Evolutionary conservation across 352 stramenopile species (phyloP), one percentile per base, ranked within the genome.

Genomic region (Globisporangium emineosum): DNA sequence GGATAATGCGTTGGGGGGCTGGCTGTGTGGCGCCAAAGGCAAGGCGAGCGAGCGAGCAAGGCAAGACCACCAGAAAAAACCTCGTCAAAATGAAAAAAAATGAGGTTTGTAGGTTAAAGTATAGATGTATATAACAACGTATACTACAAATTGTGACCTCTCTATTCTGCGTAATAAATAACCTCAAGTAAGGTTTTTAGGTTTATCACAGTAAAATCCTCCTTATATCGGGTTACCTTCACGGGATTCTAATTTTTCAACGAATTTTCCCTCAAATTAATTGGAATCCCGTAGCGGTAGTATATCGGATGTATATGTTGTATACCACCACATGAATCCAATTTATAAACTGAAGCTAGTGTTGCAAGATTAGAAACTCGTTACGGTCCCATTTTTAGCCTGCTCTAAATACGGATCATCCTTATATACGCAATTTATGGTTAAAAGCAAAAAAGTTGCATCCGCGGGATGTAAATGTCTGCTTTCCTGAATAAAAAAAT

Each of bases 1-100:
- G 45, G 17, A 47, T 47, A 43, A 62, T 62, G 57, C 57, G 50
- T 29, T 19, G 30, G n/a, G 52, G 52, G n/a, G 52, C 8, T 51
- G 37, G 37, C 40, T 47, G 40, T 47, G 40, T 47, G 40, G 40
- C 40, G 40, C 17, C 37, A 45, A 21, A 17, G 5, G 17, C 17
- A 23, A n/a, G n/a, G n/a, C n/a, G n/a, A 47, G 30, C 30, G 30
- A 47, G 17, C 15, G 40, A 47, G 40, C 40, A 47, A 47, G 23
- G n/a, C 15, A 13, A 19, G 37, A 45, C 37, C 37, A 45, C 37
- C 37, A 45, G 37, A 45, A 23, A 23, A 12, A 9, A 47, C 40
- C 40, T 47, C 33, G 10, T 40, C 10, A 1, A 40, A 4, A 13
- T 15, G 5, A 1, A 3, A 0, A 1, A 40, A 40, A 15, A 40